Conservation (phyloP, 2,329 filamentous ascomycete genomes). For the Balansia obtecta region DNA sequence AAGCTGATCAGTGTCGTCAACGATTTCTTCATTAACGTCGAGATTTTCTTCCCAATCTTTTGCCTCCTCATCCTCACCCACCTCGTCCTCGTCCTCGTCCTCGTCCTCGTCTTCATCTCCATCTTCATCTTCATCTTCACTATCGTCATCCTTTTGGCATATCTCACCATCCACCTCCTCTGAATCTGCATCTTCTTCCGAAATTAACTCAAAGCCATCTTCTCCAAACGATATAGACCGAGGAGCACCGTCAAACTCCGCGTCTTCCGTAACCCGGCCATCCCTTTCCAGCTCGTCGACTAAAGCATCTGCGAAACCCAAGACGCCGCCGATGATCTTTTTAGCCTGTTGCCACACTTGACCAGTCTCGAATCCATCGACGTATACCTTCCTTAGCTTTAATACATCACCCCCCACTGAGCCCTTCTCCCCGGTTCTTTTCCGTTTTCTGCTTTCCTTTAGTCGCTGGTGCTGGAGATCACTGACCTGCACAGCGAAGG, state of each 20-base stretch:
- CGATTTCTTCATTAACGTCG: slow-evolving; percentile 19
- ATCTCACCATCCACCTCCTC: slow-evolving; percentile 16
- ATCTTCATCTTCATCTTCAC: slow-evolving; percentile 13
- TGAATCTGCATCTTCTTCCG: slow-evolving; percentile 17
- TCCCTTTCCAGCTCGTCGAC: slow-evolving; percentile 37
- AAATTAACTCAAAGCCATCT: slow-evolving; percentile 19
- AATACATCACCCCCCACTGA: slow-evolving; percentile 38
- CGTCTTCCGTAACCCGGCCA: slow-evolving; percentile 29
- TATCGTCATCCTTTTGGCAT: slow-evolving; percentile 5
- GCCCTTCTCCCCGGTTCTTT: slow-evolving; percentile 42
- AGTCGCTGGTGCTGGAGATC: slow-evolving; percentile 58
- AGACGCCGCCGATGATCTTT: slow-evolving; percentile 55
- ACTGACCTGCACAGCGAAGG: slow-evolving; percentile 60
- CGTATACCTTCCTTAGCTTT: slow-evolving; percentile 70
- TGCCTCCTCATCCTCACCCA: slow-evolving; percentile 26
- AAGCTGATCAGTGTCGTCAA: slow-evolving; percentile 22
- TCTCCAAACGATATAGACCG: slow-evolving; percentile 15
- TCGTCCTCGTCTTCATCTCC: too few species aligned
- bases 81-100: slow-evolving; percentile 21
- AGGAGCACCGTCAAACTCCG: slow-evolving; percentile 17
- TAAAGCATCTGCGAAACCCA: slow-evolving; percentile 34
- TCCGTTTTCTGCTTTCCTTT: slow-evolving; percentile 65
- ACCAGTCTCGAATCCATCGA: slow-evolving; percentile 74
- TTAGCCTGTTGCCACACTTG: slow-evolving; percentile 94
- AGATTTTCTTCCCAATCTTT: slow-evolving; percentile 10